Base-by-base conservation (phyloP, 2,329 filamentous ascomycete species). In the Torrubiellomyces zombiae region DNA sequence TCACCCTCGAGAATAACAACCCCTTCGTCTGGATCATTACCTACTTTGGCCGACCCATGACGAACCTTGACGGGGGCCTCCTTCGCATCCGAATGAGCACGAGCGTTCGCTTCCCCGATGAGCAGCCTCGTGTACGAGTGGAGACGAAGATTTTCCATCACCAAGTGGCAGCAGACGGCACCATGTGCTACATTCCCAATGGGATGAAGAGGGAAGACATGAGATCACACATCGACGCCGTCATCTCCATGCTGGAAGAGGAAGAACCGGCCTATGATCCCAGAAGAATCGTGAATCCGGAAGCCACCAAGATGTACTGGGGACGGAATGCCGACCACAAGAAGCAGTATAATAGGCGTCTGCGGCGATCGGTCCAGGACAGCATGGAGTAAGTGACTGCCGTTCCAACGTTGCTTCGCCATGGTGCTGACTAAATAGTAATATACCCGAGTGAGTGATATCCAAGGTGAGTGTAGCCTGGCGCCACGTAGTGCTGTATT, bases 21-120 rank as follows among this genome's bases (percentile, higher is more conserved):
- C 85, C 86, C 0, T 94, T 94, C 42, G 62, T 86, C 12, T 95
- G 89, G 89, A 51, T 65, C 12, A 48, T 95, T 31, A 89, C 81
- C 2, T 85, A 93, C 45, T 91, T 94, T 44, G 89, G 89, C 14
- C 69, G 75, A 27, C 81, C 83, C 1, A 91, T 89, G 76, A 92
- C 83, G 5, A 83, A 92, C 37, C 67, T 95, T 2, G 86, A 95
- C 38, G 86, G 85, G 10, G 83, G 86, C 2, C 66, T 95, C 32
- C 86, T 95, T 55, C 70, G 69, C 32, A 75, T 94, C 47, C 75
- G 64, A 39, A 60, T 95, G 28, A 62, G 61, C 40, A 75, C 95
- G 40, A 92, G 82, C 39, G 75, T 81, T 5, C 67, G 71, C 5
- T 95, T 94, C 42, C 89, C 89, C 0, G 70, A 80, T 20, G 80